Percentiles rank a stretch among this genome's conserved stretches.
Evolutionary conservation across 2,329 filamentous ascomycete species (phyloP).

Genomic region (Beauveria caledonica): DNA sequence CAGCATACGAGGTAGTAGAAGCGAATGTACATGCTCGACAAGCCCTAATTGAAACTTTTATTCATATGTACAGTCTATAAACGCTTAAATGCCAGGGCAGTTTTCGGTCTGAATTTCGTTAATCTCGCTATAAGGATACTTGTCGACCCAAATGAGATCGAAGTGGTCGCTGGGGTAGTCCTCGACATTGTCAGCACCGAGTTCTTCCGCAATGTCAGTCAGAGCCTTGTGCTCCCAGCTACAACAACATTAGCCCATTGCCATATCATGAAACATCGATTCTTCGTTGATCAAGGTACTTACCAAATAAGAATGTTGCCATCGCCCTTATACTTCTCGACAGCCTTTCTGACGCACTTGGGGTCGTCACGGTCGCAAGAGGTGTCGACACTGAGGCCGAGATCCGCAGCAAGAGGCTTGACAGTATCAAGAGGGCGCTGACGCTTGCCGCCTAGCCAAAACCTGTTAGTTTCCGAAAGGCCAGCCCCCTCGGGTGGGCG

Average conservation of each 20-base stretch:
- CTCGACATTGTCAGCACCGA: constrained; percentile 43
- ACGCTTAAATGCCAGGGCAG: constrained; percentile 34
- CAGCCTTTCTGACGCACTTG: constrained; percentile 42
- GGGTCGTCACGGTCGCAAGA: constrained; percentile 48
- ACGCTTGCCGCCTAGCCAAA: constrained; percentile 35
- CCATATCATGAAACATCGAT: not conserved
- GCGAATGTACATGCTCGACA: not conserved
- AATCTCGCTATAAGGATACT: constrained; percentile 39
- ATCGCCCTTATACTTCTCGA: constrained; percentile 36
- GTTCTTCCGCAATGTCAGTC: constrained; percentile 39
- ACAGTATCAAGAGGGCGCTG: constrained; percentile 50
- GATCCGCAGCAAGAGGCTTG: constrained; percentile 43
- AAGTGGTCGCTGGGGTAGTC: constrained; percentile 42
- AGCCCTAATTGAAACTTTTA: not conserved
- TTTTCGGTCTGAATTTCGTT: constrained; percentile 38
- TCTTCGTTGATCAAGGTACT: constrained; percentile 1
- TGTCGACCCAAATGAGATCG: constrained; percentile 51
- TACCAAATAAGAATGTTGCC: constrained; percentile 53
- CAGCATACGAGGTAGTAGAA: not conserved
- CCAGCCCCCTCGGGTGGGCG: too few species aligned
- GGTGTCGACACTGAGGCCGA: constrained; percentile 46
- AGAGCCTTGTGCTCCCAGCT: constrained; percentile 52
- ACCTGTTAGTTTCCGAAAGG: not conserved
- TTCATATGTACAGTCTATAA: not conserved
- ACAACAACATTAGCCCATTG: not conserved